Conservation (phyloP, 1,284 basidiomycete species). For the Papiliotrema nemorosa region DNA sequence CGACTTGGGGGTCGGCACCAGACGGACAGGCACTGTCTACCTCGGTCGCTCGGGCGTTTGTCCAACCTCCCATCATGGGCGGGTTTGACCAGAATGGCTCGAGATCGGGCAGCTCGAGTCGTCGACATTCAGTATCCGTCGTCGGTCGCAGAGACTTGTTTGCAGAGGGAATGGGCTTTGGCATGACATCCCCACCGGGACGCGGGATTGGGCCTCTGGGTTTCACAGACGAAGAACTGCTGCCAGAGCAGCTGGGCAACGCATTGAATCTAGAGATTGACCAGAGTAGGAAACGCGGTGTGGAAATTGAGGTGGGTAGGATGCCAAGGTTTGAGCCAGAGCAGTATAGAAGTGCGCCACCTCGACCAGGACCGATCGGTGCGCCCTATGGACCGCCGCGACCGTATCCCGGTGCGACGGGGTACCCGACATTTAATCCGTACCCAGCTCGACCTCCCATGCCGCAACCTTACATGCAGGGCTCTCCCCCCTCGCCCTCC, state of each 20-base stretch:
- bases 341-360: too few relatives aligned
- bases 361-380: too few relatives aligned
- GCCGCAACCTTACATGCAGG: slow-evolving; percentile 6
- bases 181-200: slow-evolving; percentile 55
- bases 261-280: slow-evolving; percentile 61
- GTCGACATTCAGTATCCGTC: slow-evolving; percentile 80
- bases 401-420: too few relatives aligned
- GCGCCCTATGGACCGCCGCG: too few relatives aligned
- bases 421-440: too few relatives aligned
- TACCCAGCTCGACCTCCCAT: too few relatives aligned
- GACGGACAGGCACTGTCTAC: slow-evolving; percentile 26
- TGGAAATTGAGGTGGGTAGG: slow-evolving; percentile 14
- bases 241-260: slow-evolving; percentile 62
- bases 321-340: background rate
- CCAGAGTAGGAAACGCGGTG: slow-evolving; percentile 33
- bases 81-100: slow-evolving; percentile 26
- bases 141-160: slow-evolving; percentile 53
- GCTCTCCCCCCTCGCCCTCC: slow-evolving; percentile 25
- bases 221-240: slow-evolving; percentile 70
- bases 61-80: slow-evolving; percentile 22
- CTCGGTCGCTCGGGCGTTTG: slow-evolving; percentile 30
- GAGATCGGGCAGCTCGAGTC: slow-evolving; percentile 65
- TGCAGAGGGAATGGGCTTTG: slow-evolving; percentile 60
- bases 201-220: slow-evolving; percentile 33
- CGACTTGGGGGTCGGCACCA: slow-evolving; percentile 21